These are phyloP conservation scores for Fusarium musae DNA, from an alignment of 2,329 filamentous ascomycete species.

Conservation along the genomic window DNA sequence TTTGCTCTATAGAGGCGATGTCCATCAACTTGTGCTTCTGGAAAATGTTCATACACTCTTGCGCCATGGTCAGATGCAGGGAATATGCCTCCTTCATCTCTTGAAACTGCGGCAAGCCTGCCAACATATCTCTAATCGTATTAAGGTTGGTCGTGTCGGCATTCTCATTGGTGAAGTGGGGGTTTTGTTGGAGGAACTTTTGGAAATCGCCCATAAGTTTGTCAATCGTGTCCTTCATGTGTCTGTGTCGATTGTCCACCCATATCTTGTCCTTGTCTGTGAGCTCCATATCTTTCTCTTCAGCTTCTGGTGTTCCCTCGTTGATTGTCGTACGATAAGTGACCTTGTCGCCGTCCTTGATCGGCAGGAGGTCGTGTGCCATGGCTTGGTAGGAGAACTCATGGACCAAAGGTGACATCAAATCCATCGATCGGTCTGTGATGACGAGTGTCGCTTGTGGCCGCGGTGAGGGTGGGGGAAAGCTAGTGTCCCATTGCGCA, in stretches of 20 bases:
- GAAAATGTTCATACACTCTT: constrained; percentile 96
- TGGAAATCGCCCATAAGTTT: constrained; percentile 93
- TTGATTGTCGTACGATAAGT: constrained; percentile 86
- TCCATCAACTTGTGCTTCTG: constrained; percentile 86
- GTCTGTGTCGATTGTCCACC: constrained; percentile 91
- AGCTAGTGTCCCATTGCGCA: constrained; percentile 83
- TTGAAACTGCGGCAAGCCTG: constrained; percentile 91
- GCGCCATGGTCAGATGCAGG: constrained; percentile 93
- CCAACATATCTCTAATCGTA: constrained; percentile 97
- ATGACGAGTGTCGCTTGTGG: constrained; percentile 87
- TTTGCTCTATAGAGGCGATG: constrained; percentile 89
- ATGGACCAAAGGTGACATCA: constrained; percentile 87
- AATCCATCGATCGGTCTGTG: constrained; percentile 92
- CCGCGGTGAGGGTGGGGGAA: constrained; percentile 80
- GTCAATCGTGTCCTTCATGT: constrained; percentile 98
- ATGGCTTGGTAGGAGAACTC: constrained; percentile 99
- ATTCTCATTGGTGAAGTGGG: constrained; percentile 84
- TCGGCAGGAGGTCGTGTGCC: constrained; percentile 91
- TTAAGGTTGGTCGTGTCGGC: constrained; percentile 81
- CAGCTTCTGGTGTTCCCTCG: constrained; percentile 73
- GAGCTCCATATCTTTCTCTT: constrained; percentile 92
- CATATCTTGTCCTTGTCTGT: constrained; percentile 92
- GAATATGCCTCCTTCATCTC: constrained; percentile 96
- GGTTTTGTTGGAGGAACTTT: constrained; percentile 89
- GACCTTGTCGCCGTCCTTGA: constrained; percentile 89